Evolutionary conservation across 2,329 filamentous ascomycete genomes (phyloP).

Genomic region (Diaporthe helianthi): DNA sequence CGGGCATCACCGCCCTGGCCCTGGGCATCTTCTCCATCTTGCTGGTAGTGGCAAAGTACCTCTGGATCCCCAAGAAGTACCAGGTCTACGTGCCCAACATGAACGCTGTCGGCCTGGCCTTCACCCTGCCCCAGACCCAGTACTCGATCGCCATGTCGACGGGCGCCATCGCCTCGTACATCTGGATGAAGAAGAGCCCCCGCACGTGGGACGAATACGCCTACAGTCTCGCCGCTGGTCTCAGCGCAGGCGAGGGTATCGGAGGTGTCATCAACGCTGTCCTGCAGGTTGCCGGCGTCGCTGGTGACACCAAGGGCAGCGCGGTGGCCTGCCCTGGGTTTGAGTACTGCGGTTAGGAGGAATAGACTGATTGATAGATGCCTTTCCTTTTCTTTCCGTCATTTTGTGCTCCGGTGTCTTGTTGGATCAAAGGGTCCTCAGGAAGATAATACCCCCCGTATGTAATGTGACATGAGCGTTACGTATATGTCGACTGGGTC

Average conservation of each 20-base stretch:
- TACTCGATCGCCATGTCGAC: constrained; percentile 66
- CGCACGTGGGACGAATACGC: constrained; percentile 63
- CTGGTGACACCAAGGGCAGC: constrained; percentile 5
- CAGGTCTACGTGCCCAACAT: constrained; percentile 66
- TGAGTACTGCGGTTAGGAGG: constrained; percentile 13
- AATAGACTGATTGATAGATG: too few species aligned
- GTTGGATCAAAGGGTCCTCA: too few species aligned
- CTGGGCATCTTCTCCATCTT: constrained; percentile 58
- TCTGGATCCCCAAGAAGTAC: constrained; percentile 48
- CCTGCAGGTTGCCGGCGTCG: constrained; percentile 24
- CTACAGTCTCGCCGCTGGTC: constrained; percentile 65
- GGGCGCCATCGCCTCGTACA: constrained; percentile 57
- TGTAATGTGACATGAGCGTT: constrained; percentile 19
- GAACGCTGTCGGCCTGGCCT: constrained; percentile 66
- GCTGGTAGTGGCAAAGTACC: constrained; percentile 59
- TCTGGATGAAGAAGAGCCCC: constrained; percentile 62
- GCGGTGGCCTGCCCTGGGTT: constrained; percentile 1
- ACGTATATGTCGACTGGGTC: constrained; percentile 8
- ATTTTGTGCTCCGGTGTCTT: too few species aligned
- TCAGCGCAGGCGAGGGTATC: constrained; percentile 69
- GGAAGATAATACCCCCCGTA: constrained; percentile 1
- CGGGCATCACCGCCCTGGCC: constrained; percentile 64
- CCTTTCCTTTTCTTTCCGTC: too few species aligned
- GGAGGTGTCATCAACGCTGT: constrained; percentile 65
- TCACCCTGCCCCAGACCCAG: constrained; percentile 62